Percentiles rank a stretch among this genome's conserved stretches.
Conservation (phyloP, 164 flowering plant genomes). For the Buxus sempervirens region DNA sequence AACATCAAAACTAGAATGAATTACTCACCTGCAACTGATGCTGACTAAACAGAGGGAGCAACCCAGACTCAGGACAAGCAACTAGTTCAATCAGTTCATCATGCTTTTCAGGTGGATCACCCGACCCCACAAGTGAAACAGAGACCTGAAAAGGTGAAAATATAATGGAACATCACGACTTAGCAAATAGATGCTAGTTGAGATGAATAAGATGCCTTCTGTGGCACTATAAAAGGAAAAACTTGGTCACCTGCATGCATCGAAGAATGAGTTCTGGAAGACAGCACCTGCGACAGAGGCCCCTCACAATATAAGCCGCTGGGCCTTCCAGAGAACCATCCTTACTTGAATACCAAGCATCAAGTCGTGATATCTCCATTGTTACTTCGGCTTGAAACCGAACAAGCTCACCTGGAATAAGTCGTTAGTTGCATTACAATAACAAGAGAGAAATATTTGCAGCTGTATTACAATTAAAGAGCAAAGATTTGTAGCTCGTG, state of each 20-base stretch:
- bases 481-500: background rate
- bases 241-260: slow-evolving; percentile 78
- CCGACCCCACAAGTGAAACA: slow-evolving; percentile 69
- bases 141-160: slow-evolving; percentile 53
- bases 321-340: slow-evolving; percentile 66
- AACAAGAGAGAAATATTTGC: background rate
- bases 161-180: too few relatives aligned
- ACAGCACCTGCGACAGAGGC: slow-evolving; percentile 93
- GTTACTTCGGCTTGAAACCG: slow-evolving; percentile 91
- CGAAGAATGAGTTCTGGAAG: slow-evolving; percentile 89
- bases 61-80: slow-evolving; percentile 58
- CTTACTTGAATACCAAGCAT: slow-evolving; percentile 82
- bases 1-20: background rate
- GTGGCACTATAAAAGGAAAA: background rate
- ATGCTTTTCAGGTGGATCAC: slow-evolving; percentile 49
- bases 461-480: too few relatives aligned
- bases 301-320: slow-evolving; percentile 74
- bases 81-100: slow-evolving; percentile 81
- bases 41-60: slow-evolving; percentile 77
- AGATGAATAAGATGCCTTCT: background rate
- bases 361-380: slow-evolving; percentile 84
- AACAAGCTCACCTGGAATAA: slow-evolving; percentile 69
- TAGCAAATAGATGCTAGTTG: background rate
- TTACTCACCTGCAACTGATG: slow-evolving; percentile 77
- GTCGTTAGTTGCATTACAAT: background rate